phyloP scores from a whole-genome alignment of 2,329 filamentous ascomycete genomes.

The Monosporascus sp. region DNA sequence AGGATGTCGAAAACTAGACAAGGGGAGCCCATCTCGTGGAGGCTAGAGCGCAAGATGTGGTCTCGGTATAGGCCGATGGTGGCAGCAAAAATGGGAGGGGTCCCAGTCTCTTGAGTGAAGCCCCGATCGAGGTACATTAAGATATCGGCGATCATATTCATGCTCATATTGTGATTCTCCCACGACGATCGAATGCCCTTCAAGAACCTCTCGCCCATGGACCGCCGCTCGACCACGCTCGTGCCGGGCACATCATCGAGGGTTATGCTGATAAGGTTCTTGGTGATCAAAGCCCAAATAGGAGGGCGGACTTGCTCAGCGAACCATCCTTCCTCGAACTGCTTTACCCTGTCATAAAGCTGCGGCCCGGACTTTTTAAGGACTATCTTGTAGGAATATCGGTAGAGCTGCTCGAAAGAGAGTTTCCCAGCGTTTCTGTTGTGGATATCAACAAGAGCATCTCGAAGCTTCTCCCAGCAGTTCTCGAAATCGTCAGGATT shows the following conservation, averaged over 20 bases:
- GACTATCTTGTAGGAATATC: conserved; percentile 89
- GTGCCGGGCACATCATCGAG: conserved; percentile 51
- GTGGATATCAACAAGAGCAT: conserved; percentile 82
- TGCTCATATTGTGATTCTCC: conserved; percentile 85
- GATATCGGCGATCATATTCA: conserved; percentile 96
- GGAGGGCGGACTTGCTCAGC: conserved; percentile 63
- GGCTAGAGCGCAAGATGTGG: conserved; percentile 64
- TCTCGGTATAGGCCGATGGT: conserved; percentile 88
- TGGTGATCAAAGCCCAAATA: conserved; percentile 67
- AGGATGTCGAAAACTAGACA: conserved; percentile 66
- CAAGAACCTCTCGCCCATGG: conserved; percentile 79
- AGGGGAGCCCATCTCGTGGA: conserved; percentile 38
- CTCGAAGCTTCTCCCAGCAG: conserved; percentile 71
- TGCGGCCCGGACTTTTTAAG: conserved; percentile 78
- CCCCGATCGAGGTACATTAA: conserved; percentile 96
- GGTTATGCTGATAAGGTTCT: conserved; percentile 57
- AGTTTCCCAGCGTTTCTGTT: conserved; percentile 83
- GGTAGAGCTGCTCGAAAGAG: conserved; percentile 93
- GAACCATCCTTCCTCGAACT: conserved; percentile 81
- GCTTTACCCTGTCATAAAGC: conserved; percentile 74
- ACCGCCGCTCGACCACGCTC: conserved; percentile 72
- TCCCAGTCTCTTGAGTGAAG: conserved; percentile 60
- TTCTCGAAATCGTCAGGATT: conserved; percentile 76
- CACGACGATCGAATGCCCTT: conserved; percentile 71
- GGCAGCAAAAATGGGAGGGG: conserved; percentile 74